phyloP scores from a whole-genome alignment of 106 monocot species.

The Gastrodia elata region DNA sequence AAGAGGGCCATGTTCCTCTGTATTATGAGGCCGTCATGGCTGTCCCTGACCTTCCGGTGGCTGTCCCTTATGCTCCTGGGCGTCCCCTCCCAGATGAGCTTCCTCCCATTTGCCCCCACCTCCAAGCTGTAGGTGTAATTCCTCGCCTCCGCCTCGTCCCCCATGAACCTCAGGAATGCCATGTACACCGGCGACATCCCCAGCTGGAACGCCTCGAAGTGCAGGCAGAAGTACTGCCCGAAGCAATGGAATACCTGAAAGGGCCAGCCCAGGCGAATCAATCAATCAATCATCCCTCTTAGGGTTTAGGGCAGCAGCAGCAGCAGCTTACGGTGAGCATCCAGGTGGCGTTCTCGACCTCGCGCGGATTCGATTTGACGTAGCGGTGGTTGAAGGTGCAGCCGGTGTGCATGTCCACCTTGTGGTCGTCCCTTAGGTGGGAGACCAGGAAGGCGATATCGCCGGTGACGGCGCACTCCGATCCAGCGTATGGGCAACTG shows the following conservation, averaged over 20 bases:
- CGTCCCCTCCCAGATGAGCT: slow-evolving; percentile 21
- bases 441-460: slow-evolving; percentile 18
- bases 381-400: slow-evolving; percentile 27
- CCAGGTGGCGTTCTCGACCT: slow-evolving; percentile 27
- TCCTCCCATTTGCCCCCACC: slow-evolving; percentile 20
- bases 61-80: slow-evolving; percentile 22
- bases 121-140: slow-evolving; percentile 21
- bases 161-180: slow-evolving; percentile 26
- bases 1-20: slow-evolving; percentile 27
- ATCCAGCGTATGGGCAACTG: slow-evolving; percentile 21
- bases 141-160: slow-evolving; percentile 19
- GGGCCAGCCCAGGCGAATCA: not conserved
- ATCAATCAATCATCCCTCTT: not conserved
- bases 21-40: slow-evolving; percentile 25
- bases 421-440: slow-evolving; percentile 23
- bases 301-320: not conserved
- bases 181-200: slow-evolving; percentile 26
- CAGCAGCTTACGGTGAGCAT: slow-evolving; percentile 17
- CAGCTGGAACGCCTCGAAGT: slow-evolving; percentile 25
- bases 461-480: slow-evolving; percentile 19
- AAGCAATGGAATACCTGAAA: slow-evolving; percentile 24
- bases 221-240: slow-evolving; percentile 22
- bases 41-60: slow-evolving; percentile 23
- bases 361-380: slow-evolving; percentile 23
- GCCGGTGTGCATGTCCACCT: slow-evolving; percentile 24